Evolutionary conservation across 2,329 filamentous ascomycete genomes (phyloP).

Genomic region (Ustilaginoidea virens): DNA sequence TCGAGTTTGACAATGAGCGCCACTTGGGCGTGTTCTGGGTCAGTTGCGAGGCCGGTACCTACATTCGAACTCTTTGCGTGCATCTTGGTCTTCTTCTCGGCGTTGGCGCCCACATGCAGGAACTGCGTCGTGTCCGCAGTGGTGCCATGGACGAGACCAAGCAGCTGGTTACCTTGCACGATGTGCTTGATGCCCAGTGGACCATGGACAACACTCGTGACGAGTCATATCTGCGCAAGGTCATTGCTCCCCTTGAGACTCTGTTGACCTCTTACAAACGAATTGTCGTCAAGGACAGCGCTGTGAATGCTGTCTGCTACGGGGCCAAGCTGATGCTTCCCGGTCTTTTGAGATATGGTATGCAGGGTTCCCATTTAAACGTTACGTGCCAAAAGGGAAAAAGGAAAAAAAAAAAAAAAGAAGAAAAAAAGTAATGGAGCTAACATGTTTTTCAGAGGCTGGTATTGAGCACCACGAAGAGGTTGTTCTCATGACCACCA

Average conservation of each 20-base stretch:
- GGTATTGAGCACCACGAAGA: conserved; percentile 92
- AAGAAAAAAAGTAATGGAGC: conserved; percentile 5
- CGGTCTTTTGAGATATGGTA: conserved; percentile 80
- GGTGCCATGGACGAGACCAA: conserved; percentile 90
- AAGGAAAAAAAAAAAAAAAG: too few species aligned
- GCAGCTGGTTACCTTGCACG: conserved; percentile 79
- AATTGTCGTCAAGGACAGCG: conserved; percentile 76
- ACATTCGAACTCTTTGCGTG: conserved; percentile 95
- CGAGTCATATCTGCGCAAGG: conserved; percentile 78
- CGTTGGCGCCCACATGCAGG: conserved; percentile 96
- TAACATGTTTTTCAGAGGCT: conserved; percentile 40
- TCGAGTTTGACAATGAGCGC: conserved; percentile 96
- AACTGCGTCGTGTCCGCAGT: conserved; percentile 82
- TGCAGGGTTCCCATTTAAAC: conserved; percentile 21
- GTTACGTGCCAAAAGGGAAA: too few species aligned
- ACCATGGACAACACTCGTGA: conserved; percentile 89
- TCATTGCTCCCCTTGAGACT: conserved; percentile 86
- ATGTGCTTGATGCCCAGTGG: conserved; percentile 85
- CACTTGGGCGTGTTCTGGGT: conserved; percentile 99
- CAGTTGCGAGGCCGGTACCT: conserved; percentile 92
- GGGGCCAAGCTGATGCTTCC: conserved; percentile 98
- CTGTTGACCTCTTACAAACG: conserved; percentile 89
- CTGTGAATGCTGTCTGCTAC: conserved; percentile 93
- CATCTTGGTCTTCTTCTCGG: conserved; percentile 65
- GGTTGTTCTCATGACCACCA: conserved; percentile 95